Percentiles rank a stretch among this genome's conserved stretches.
Evolutionary conservation across 2,329 filamentous ascomycete species (phyloP).

Genomic region (Hypoxylon sp.): DNA sequence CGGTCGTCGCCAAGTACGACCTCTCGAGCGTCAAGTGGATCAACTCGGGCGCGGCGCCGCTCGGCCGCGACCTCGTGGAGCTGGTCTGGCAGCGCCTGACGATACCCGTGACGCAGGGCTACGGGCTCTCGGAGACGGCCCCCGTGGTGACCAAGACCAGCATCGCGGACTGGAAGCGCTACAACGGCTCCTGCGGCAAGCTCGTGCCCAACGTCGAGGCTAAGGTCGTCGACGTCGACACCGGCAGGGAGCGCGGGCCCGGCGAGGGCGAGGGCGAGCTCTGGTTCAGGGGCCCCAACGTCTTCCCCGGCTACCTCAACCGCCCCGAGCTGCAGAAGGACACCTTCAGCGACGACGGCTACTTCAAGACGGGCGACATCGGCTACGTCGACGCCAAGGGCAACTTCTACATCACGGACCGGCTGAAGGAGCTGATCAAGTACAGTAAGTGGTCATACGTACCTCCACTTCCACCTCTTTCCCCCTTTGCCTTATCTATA

Average conservation of each 20-base stretch:
- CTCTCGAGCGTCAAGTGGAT: slow-evolving; percentile 83
- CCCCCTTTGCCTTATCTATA: too few species aligned
- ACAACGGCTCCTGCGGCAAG: slow-evolving; percentile 82
- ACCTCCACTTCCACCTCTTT: too few species aligned
- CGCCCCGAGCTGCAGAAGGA: slow-evolving; percentile 77
- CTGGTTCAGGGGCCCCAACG: slow-evolving; percentile 82
- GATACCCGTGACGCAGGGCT: slow-evolving; percentile 90
- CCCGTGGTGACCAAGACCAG: slow-evolving; percentile 81
- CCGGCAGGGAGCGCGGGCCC: slow-evolving; percentile 66
- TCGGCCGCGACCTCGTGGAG: slow-evolving; percentile 84
- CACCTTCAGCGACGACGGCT: slow-evolving; percentile 81
- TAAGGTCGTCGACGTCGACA: slow-evolving; percentile 79
- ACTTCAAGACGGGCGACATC: slow-evolving; percentile 92
- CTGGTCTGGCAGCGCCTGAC: slow-evolving; percentile 79
- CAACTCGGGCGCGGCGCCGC: slow-evolving; percentile 87
- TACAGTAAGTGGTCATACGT: slow-evolving; percentile 68
- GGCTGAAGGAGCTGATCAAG: slow-evolving; percentile 77
- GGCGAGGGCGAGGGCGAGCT: slow-evolving; percentile 76
- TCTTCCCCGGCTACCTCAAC: slow-evolving; percentile 84
- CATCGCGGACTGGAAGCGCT: slow-evolving; percentile 80
- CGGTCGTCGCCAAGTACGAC: slow-evolving; percentile 83
- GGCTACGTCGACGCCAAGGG: slow-evolving; percentile 81
- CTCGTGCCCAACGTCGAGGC: slow-evolving; percentile 83
- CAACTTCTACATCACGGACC: slow-evolving; percentile 92
- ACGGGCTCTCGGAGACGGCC: slow-evolving; percentile 88